Conservation (phyloP, 345 rosid species). For the Pugionium dolabratum region DNA sequence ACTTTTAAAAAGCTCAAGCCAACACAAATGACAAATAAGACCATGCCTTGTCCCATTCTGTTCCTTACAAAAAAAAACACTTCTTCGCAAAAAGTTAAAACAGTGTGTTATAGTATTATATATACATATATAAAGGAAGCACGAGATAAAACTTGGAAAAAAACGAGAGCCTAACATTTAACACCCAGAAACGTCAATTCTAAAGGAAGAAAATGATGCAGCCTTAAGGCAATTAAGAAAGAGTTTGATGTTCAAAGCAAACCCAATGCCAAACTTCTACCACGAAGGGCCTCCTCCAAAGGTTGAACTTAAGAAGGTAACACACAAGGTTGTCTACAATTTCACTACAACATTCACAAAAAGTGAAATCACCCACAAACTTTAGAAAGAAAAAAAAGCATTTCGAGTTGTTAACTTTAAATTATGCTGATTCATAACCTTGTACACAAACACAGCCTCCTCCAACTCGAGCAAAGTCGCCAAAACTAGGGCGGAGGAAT, state of each 20-base stretch:
- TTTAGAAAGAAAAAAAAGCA: neutral
- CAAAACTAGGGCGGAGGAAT: constrained; percentile 72
- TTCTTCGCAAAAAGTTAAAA: constrained; percentile 30
- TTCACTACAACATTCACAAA: constrained; percentile 13
- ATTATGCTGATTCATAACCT: neutral
- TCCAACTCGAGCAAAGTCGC: constrained; percentile 83
- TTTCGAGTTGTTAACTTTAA: constrained; percentile 19
- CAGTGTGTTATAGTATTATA: neutral
- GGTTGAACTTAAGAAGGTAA: constrained; percentile 83
- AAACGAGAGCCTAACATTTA: constrained; percentile 35
- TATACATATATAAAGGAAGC: constrained; percentile 28
- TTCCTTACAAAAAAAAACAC: constrained; percentile 33
- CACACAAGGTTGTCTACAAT: constrained; percentile 38
- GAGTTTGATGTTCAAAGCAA: constrained; percentile 77
- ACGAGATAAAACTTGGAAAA: constrained; percentile 24
- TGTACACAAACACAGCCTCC: constrained; percentile 56
- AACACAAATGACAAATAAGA: constrained; percentile 40
- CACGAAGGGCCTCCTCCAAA: constrained; percentile 84
- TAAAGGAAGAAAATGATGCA: constrained; percentile 81
- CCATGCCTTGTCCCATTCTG: constrained; percentile 46
- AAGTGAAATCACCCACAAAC: neutral
- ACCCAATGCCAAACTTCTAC: constrained; percentile 88
- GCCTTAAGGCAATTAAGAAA: constrained; percentile 81
- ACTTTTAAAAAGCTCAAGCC: constrained; percentile 6
- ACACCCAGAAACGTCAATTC: constrained; percentile 10